phyloP scores from a whole-genome alignment of 1,284 basidiomycete genomes.

The Cerioporus squamosus region DNA sequence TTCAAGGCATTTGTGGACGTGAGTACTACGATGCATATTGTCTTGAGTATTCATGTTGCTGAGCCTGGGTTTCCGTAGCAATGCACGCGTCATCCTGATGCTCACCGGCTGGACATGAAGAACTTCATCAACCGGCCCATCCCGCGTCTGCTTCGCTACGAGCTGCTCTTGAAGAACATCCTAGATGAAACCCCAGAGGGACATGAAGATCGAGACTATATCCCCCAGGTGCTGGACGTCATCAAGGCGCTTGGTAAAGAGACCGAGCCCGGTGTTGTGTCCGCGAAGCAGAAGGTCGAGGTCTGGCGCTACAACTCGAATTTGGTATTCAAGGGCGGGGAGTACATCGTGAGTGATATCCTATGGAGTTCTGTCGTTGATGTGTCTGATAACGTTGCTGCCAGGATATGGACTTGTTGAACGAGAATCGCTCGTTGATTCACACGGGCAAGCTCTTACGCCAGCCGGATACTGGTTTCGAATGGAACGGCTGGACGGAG shows the following conservation, averaged over 20 bases:
- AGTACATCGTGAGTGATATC: slow-evolving; percentile 67
- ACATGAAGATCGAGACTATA: slow-evolving; percentile 80
- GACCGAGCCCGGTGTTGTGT: slow-evolving; percentile 81
- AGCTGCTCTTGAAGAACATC: slow-evolving; percentile 83
- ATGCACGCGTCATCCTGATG: slow-evolving; percentile 74
- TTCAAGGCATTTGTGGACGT: slow-evolving; percentile 90
- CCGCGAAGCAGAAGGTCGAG: slow-evolving; percentile 86
- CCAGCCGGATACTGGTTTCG: slow-evolving; percentile 85
- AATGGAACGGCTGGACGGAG: slow-evolving; percentile 85
- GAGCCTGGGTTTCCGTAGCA: slow-evolving; percentile 44
- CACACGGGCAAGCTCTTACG: slow-evolving; percentile 82
- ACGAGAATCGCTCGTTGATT: slow-evolving; percentile 83
- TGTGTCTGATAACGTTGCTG: slow-evolving; percentile 4
- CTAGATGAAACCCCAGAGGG: slow-evolving; percentile 71
- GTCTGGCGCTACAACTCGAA: slow-evolving; percentile 85
- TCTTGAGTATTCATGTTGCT: background rate
- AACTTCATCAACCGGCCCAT: slow-evolving; percentile 90
- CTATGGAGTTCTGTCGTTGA: background rate
- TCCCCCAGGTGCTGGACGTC: slow-evolving; percentile 84
- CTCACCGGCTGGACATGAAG: slow-evolving; percentile 83
- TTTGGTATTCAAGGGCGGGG: slow-evolving; percentile 79
- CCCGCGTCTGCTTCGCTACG: slow-evolving; percentile 87
- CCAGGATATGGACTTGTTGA: slow-evolving; percentile 86
- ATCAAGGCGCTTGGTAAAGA: slow-evolving; percentile 86
- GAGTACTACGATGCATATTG: slow-evolving; percentile 23